Base-by-base conservation (phyloP, 257 asterid genomes). In the Leonotis leonurus region DNA sequence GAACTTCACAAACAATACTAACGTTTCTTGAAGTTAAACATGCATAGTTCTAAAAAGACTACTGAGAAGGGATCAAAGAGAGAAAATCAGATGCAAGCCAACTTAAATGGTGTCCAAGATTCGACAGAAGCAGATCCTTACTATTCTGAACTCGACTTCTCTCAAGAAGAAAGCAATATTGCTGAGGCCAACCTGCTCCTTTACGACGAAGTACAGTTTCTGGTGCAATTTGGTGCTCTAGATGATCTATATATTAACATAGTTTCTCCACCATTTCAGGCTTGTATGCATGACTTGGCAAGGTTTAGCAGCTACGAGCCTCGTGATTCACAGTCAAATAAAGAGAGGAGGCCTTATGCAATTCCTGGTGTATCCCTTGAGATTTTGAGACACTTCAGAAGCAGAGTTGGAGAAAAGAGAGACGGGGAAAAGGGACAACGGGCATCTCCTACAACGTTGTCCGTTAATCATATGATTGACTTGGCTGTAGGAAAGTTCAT, bases 401-500 rank as follows among this genome's bases (percentile, higher is more conserved):
- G 52, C 58, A 77, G 67, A 56, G 1, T 17, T 64, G 49, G 62
- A 1, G 63, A 43, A 33, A 40, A 63, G 16, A 65, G 67, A 39
- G 25, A 51, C 11, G 13, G 13, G 57, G 25, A 57, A 20, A 24
- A 37, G 24, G 14, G 30, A 6, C 7, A 22, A 22, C 3, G 14
- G 1, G 24, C 25, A 1, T 11, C 64, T 46, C 53, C 40, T 29
- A 69, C 43, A 64, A 65, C 2, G 35, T 62, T 8, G 65, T 46
- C 73, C 1, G 35, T 37, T 18, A 61, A 36, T 75, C 63, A 41
- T 16, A 78, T 78, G 30, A 59, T 79, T 4, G 73, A 73, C 67
- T 24, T 79, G 59, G 83, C 85, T 29, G 77, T 77, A 9, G 63
- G 65, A 35, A 78, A 41, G 43, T 73, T 79, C 71, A 73, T 73